These are phyloP conservation scores for Geosmithia morbida DNA, from an alignment of 2,329 filamentous ascomycete species.

Conservation along the genomic window DNA sequence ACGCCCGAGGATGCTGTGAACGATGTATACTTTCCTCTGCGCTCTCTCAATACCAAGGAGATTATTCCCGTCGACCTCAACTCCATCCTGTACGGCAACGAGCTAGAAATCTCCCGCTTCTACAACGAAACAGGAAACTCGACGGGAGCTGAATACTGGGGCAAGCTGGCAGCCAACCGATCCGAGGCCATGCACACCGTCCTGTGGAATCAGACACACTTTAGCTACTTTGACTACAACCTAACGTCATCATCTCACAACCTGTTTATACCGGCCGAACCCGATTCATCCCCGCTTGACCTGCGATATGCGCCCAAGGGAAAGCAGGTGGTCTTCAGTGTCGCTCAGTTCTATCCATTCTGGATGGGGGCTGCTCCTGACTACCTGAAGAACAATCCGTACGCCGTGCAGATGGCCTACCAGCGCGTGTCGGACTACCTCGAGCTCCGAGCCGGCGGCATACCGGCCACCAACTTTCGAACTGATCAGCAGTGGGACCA, in stretches of 20 bases:
- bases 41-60: conserved; percentile 43
- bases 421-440: conserved; percentile 37
- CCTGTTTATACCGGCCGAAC: conserved; percentile 35
- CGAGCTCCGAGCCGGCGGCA: conserved; percentile 35
- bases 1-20: conserved; percentile 41
- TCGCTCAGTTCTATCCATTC: conserved; percentile 53
- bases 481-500: conserved; percentile 58
- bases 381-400: conserved; percentile 41
- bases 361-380: conserved; percentile 50
- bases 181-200: conserved; percentile 47
- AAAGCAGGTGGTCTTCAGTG: conserved; percentile 40
- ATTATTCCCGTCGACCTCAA: conserved; percentile 53
- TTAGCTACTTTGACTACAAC: conserved; percentile 57
- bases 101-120: conserved; percentile 42
- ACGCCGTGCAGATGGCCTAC: conserved; percentile 39
- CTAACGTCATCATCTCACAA: conserved; percentile 41
- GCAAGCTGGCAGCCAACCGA: conserved; percentile 31
- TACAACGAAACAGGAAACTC: conserved; percentile 34
- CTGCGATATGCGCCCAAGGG: conserved; percentile 32
- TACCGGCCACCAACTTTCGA: conserved; percentile 45
- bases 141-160: conserved; percentile 33
- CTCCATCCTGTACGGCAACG: conserved; percentile 52
- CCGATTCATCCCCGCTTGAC: conserved; percentile 17
- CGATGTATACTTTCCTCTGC: conserved; percentile 50
- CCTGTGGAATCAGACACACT: conserved; percentile 49